phyloP scores from a whole-genome alignment of 78 protist species.

The Guillardia theta region DNA sequence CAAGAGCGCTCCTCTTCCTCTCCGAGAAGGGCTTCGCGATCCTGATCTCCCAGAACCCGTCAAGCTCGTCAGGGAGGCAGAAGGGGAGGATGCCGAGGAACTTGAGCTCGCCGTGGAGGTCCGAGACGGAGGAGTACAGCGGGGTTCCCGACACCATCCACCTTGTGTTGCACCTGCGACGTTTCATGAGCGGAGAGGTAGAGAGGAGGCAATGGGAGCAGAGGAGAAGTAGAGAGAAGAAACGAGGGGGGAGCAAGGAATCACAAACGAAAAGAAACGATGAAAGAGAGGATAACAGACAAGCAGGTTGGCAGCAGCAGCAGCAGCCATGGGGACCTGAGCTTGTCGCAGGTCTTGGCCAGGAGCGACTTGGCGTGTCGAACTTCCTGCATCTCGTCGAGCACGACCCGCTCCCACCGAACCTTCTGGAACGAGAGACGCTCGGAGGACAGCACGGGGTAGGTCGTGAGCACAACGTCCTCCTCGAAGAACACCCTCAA shows the following conservation, averaged over 20 bases:
- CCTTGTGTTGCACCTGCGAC: too few relatives aligned
- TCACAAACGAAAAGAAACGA: too few relatives aligned
- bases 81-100: conserved; percentile 32
- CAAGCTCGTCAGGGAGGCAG: neutral
- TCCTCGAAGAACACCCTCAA: neutral
- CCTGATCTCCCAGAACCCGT: conserved; percentile 1
- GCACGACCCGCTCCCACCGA: conserved; percentile 27
- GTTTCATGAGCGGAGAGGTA: too few relatives aligned
- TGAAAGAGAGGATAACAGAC: too few relatives aligned
- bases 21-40: neutral
- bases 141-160: conserved; percentile 22
- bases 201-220: too few relatives aligned
- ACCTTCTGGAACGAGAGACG: neutral
- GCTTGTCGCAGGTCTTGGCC: neutral
- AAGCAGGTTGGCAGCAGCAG: too few relatives aligned
- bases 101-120: conserved; percentile 15
- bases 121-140: conserved; percentile 6
- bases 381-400: conserved; percentile 34
- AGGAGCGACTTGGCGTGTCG: neutral
- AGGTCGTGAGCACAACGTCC: neutral
- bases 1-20: neutral
- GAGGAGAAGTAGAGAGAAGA: too few relatives aligned
- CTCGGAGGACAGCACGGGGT: neutral
- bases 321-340: neutral
- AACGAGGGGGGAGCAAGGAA: too few relatives aligned